Evolutionary conservation across 495 filamentous ascomycete species (phyloP), one percentile per base, ranked within the genome.

Genomic region (Halenospora varia): DNA sequence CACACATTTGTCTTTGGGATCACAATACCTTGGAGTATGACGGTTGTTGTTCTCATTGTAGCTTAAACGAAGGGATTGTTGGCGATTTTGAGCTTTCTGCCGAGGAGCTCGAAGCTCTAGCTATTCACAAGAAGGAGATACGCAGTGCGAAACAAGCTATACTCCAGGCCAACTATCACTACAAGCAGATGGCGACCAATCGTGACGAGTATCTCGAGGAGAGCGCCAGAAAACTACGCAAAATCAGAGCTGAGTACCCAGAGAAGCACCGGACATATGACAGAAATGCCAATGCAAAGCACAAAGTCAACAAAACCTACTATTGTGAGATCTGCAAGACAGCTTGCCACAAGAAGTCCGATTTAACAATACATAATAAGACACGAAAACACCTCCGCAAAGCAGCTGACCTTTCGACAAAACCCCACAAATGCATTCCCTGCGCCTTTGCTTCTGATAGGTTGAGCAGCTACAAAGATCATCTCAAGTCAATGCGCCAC

Each of bases 41-140:
- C 24, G 50, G 57, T 18, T 41, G 19, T 19, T 60, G 57, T 44
- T 53, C 50, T 53, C 50, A 60, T 40, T 40, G n/a, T 24, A 17
- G 17, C 25, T 23, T 57, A 11, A n/a, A 42, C 19, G 55, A 57
- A 51, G 22, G 26, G 19, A 45, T 57, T 18, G 17, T 49, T 24
- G 55, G 55, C 46, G 55, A 57, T 25, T 56, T 47, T 55, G 53
- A 55, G 8, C 53, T 56, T 35, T 40, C 53, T 48, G 41, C n/a
- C 3, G 42, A 56, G 41, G 15, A 56, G 20, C 41, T 56, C 15
- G 53, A 47, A 19, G 53, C 40, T 19, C 25, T 22, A 23, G 42
- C 11, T 20, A 24, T 22, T 18, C 49, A 52, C 2, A 17, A 46
- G 19, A 47, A 41, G 18, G 29, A 55, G 42, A 41, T 10, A 26